A percentile compares a stretch with the other conserved stretches of the same genome.
These are phyloP conservation scores for Auxenochlorella protothecoides DNA, from an alignment of 139 green algal genomes.

Conservation along the genomic window DNA sequence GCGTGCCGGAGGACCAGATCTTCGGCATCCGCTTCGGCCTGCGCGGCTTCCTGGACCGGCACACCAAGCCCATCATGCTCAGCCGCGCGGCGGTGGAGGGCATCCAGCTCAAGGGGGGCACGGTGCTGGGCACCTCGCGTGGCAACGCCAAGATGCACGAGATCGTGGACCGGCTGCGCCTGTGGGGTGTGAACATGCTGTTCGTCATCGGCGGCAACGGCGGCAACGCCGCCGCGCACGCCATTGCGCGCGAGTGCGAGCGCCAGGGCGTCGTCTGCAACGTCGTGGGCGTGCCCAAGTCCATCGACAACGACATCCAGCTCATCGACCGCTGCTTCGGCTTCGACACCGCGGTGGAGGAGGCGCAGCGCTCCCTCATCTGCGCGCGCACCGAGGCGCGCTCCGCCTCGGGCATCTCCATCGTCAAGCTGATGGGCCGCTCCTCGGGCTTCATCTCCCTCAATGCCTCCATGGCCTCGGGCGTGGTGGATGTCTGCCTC, in stretches of 20 bases:
- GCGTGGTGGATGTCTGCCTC: conserved; percentile 88
- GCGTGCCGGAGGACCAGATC: conserved; percentile 64
- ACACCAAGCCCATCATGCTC: conserved; percentile 74
- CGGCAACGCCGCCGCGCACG: conserved; percentile 75
- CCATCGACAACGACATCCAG: conserved; percentile 98
- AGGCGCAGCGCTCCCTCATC: conserved; percentile 86
- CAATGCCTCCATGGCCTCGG: conserved; percentile 79
- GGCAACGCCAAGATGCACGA: conserved; percentile 83
- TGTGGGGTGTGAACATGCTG: conserved; percentile 88
- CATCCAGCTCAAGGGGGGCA: conserved; percentile 91
- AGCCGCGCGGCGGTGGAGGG: conserved; percentile 63
- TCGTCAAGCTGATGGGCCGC: conserved; percentile 98
- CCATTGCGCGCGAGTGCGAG: conserved; percentile 69
- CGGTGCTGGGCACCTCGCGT: conserved; percentile 84
- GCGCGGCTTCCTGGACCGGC: conserved; percentile 80
- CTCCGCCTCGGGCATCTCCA: conserved; percentile 70
- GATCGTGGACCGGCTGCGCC: conserved; percentile 80
- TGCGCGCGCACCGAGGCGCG: conserved; percentile 88
- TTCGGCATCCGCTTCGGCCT: conserved; percentile 87
- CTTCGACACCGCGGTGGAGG: conserved; percentile 97
- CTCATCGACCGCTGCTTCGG: conserved; percentile 56
- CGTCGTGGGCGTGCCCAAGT: conserved; percentile 91
- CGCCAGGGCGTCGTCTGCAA: conserved; percentile 58
- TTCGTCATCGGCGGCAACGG: conserved; percentile 76
- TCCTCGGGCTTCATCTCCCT: conserved; percentile 95